Conservation (phyloP, 768 basidiomycete species). For the Lactarius sp. region DNA sequence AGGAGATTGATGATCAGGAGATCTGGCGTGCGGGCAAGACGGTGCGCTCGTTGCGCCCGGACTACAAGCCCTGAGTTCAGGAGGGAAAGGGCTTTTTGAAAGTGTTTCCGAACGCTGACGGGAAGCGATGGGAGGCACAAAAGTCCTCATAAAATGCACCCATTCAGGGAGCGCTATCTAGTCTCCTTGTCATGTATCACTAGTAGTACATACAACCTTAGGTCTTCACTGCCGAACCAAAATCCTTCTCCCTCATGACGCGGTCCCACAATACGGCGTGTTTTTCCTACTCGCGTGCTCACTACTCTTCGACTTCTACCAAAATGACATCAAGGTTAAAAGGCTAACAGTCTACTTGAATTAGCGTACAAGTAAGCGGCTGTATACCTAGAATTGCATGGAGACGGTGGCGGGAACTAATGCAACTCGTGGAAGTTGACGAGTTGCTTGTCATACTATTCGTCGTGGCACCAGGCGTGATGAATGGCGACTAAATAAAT, state of each 20-base stretch:
- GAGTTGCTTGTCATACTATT: too few relatives aligned
- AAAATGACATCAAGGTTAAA: too few relatives aligned
- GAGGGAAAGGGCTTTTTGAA: too few relatives aligned
- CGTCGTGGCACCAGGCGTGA: too few relatives aligned
- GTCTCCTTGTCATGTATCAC: background rate
- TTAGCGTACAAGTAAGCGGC: too few relatives aligned
- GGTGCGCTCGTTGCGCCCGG: conserved; percentile 84
- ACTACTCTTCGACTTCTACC: too few relatives aligned
- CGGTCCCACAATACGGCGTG: background rate
- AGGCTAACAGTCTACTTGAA: too few relatives aligned
- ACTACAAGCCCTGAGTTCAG: conserved; percentile 53
- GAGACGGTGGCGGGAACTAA: too few relatives aligned
- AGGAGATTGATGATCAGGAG: conserved; percentile 95
- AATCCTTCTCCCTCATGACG: background rate
- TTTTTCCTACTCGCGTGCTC: too few relatives aligned
- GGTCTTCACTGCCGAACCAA: background rate
- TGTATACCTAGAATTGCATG: too few relatives aligned
- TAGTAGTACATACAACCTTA: background rate
- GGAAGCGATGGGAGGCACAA: background rate
- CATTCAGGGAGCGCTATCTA: conserved; percentile 6
- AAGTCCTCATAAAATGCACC: conserved; percentile 1
- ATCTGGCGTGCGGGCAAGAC: conserved; percentile 98
- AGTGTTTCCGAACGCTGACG: background rate
- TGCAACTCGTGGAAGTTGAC: too few relatives aligned
- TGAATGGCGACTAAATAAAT: too few relatives aligned